Conservation (phyloP, 2,329 filamentous ascomycete genomes). For the Monilinia vaccinii-corymbosi region DNA sequence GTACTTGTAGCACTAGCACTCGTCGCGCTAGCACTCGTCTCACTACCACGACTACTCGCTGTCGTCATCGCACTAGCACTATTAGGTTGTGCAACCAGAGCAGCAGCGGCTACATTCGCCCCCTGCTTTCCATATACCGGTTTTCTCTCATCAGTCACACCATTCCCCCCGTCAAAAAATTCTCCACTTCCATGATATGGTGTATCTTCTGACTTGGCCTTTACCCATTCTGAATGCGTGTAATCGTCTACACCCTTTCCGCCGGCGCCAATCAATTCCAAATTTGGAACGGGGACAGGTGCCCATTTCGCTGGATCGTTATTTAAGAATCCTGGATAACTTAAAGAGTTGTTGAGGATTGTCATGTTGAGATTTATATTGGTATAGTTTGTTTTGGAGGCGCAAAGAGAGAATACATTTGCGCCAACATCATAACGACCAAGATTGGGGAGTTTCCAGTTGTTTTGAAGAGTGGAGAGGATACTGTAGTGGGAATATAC, state of each 20-base stretch:
- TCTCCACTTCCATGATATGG: slow-evolving; percentile 40
- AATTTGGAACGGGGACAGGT: slow-evolving; percentile 35
- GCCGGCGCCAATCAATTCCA: slow-evolving; percentile 36
- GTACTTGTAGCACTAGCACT: slow-evolving; percentile 76
- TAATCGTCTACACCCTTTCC: slow-evolving; percentile 32
- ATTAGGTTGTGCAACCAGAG: slow-evolving; percentile 48
- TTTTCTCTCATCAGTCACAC: slow-evolving; percentile 23
- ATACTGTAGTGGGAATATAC: slow-evolving; percentile 40
- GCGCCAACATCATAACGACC: slow-evolving; percentile 37
- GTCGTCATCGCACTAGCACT: slow-evolving; percentile 46
- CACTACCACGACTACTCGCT: slow-evolving; percentile 83
- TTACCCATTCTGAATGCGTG: slow-evolving; percentile 30
- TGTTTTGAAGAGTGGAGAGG: slow-evolving; percentile 34
- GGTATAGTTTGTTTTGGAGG: slow-evolving; percentile 23
- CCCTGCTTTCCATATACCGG: slow-evolving; percentile 34
- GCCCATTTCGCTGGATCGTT: slow-evolving; percentile 27
- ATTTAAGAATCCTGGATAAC: slow-evolving; percentile 36
- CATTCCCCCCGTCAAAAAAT: slow-evolving; percentile 34
- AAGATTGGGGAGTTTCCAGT: slow-evolving; percentile 36
- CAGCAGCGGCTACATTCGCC: slow-evolving; percentile 16
- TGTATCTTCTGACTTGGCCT: slow-evolving; percentile 24
- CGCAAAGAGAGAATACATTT: slow-evolving; percentile 29
- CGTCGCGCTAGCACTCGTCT: slow-evolving; percentile 74
- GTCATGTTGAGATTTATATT: slow-evolving; percentile 27
- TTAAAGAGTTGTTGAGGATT: slow-evolving; percentile 37